Evolutionary conservation across 2,329 filamentous ascomycete genomes (phyloP).

Genomic region (Alternaria postmessia): DNA sequence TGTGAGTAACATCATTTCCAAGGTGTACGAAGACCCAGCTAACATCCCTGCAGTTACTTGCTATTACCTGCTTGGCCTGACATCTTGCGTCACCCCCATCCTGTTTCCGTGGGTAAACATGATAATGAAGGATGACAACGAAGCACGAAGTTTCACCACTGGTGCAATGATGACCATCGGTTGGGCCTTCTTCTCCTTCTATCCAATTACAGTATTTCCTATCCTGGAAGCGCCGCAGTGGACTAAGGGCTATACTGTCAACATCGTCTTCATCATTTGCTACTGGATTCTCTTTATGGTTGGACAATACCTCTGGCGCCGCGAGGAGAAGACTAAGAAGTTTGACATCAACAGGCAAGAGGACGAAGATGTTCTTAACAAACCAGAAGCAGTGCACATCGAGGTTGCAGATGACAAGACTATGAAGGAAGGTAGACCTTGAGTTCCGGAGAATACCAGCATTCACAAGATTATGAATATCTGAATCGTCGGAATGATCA

Average conservation of each 20-base stretch:
- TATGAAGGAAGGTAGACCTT: neutral
- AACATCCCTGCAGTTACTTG: conserved; percentile 24
- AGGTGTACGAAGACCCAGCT: neutral
- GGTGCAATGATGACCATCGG: conserved; percentile 50
- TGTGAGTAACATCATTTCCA: conserved; percentile 21
- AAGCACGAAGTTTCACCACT: conserved; percentile 49
- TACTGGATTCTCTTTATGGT: conserved; percentile 44
- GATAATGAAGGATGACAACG: conserved; percentile 50
- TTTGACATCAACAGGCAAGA: conserved; percentile 15
- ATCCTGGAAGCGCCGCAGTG: conserved; percentile 40
- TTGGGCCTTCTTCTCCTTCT: conserved; percentile 40
- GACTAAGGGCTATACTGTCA: conserved; percentile 39
- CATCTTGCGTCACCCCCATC: conserved; percentile 37
- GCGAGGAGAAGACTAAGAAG: conserved; percentile 36
- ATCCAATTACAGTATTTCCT: conserved; percentile 41
- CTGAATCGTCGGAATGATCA: neutral
- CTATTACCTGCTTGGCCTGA: conserved; percentile 37
- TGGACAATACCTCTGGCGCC: conserved; percentile 43
- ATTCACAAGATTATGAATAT: neutral
- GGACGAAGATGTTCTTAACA: conserved; percentile 14
- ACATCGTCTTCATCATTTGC: conserved; percentile 33
- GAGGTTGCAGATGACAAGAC: neutral
- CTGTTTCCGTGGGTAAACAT: conserved; percentile 39
- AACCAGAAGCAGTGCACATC: neutral
- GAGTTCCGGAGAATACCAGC: neutral